Conservation (phyloP, 2,329 filamentous ascomycete species). For the Pseudocercospora vitis region DNA sequence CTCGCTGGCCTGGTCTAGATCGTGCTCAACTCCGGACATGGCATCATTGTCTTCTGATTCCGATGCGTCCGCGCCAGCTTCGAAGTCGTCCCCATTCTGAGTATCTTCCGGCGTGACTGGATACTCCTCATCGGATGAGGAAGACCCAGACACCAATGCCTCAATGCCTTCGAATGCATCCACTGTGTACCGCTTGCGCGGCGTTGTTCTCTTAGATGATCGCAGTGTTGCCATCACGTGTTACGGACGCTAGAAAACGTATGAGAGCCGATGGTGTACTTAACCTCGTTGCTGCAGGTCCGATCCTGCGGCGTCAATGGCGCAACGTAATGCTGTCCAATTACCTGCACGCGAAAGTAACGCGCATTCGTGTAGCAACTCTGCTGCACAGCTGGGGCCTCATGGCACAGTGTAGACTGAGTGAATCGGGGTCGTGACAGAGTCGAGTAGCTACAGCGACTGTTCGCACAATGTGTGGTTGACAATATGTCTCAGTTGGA, state of each 20-base stretch:
- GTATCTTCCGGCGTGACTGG: constrained; percentile 21
- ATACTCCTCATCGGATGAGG: constrained; percentile 11
- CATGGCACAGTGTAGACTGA: too few species aligned
- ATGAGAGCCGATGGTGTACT: constrained; percentile 7
- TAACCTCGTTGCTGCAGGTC: constrained; percentile 12
- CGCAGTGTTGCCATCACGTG: constrained; percentile 24
- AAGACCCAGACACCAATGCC: constrained; percentile 27
- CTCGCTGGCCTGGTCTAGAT: constrained; percentile 27
- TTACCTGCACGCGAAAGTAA: constrained; percentile 14
- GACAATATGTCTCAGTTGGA: too few species aligned
- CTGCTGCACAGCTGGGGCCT: neutral
- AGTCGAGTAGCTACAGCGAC: too few species aligned
- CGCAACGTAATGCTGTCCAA: neutral
- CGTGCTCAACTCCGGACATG: constrained; percentile 39
- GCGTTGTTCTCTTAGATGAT: constrained; percentile 25
- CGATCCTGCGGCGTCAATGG: neutral
- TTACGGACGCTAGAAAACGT: neutral
- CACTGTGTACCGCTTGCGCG: constrained; percentile 36
- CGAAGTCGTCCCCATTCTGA: constrained; percentile 37
- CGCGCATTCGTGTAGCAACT: too few species aligned
- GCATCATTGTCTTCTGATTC: constrained; percentile 30
- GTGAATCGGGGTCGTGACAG: too few species aligned
- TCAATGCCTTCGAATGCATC: constrained; percentile 40
- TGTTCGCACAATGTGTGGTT: too few species aligned
- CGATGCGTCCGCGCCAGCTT: constrained; percentile 29